phyloP scores from a whole-genome alignment of 2,329 filamentous ascomycete genomes.

The Pseudocercospora crystallina region DNA sequence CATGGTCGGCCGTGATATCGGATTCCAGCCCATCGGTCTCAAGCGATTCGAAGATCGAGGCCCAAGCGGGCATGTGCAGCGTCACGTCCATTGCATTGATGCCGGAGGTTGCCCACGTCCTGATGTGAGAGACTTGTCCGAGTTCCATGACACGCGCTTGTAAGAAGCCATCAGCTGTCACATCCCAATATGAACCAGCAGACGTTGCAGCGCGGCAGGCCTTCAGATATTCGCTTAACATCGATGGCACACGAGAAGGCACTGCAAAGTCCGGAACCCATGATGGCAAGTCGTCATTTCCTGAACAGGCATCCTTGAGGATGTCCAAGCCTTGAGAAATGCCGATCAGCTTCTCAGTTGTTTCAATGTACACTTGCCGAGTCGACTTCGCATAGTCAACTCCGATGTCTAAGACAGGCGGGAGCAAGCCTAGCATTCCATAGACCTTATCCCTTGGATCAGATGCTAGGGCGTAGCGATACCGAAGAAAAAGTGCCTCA shows the following conservation, averaged over 20 bases:
- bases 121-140: too few relatives aligned
- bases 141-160: too few relatives aligned
- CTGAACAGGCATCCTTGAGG: conserved; percentile 1
- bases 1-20: too few relatives aligned
- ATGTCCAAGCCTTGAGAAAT: background rate
- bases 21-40: too few relatives aligned
- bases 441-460: conserved; percentile 5
- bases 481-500: background rate
- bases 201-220: too few relatives aligned
- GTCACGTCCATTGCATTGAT: too few relatives aligned
- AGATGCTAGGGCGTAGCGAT: background rate
- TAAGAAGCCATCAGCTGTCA: too few relatives aligned
- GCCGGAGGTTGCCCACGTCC: too few relatives aligned
- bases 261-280: conserved; percentile 4
- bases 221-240: too few relatives aligned
- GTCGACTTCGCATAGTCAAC: background rate
- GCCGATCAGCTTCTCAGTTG: background rate
- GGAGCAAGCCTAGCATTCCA: conserved; percentile 2
- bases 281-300: background rate
- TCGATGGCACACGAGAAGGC: background rate
- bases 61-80: too few relatives aligned
- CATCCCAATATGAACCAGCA: too few relatives aligned
- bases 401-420: background rate
- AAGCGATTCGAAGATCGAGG: too few relatives aligned
- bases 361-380: background rate